Percentiles rank a stretch among this genome's conserved stretches.
These are phyloP conservation scores for Debaryomyces maramus DNA, from an alignment of 805 yeast species.

Conservation along the genomic window DNA sequence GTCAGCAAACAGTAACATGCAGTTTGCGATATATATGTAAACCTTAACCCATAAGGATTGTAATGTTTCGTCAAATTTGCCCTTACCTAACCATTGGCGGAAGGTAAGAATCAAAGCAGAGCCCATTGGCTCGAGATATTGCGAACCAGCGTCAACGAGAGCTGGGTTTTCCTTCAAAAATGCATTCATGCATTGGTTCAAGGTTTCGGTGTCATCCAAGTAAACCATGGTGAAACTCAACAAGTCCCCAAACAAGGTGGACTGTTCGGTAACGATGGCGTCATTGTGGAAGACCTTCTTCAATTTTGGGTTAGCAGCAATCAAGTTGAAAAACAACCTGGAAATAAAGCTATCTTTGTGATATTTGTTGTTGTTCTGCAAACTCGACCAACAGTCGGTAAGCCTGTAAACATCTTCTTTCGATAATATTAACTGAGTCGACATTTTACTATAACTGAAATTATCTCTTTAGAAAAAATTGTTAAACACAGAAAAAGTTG, in stretches of 20 bases:
- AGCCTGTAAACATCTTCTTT: conserved; percentile 19
- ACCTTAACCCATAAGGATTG: conserved; percentile 42
- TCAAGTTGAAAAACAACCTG: conserved; percentile 33
- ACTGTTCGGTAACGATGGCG: conserved; percentile 27
- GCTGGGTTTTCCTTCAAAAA: conserved; percentile 32
- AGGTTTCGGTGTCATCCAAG: conserved; percentile 24
- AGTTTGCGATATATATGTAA: conserved; percentile 41
- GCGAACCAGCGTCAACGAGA: conserved; percentile 22
- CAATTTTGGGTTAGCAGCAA: conserved; percentile 30
- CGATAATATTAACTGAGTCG: conserved; percentile 5
- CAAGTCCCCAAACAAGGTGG: conserved; percentile 37
- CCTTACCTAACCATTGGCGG: conserved; percentile 34
- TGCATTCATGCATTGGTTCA: conserved; percentile 34
- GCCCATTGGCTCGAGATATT: conserved; percentile 46
- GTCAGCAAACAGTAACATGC: conserved; percentile 27
- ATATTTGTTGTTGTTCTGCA: conserved; percentile 28
- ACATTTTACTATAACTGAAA: conserved; percentile 5
- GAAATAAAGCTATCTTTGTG: conserved; percentile 31
- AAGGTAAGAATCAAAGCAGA: conserved; percentile 37
- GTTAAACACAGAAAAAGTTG: not conserved
- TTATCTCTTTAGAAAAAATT: too few relatives aligned
- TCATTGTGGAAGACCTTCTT: conserved; percentile 20
- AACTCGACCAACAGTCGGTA: conserved; percentile 35
- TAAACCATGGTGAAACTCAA: conserved; percentile 32
- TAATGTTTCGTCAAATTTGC: conserved; percentile 27